Evolutionary conservation across 139 green algal genomes (phyloP), one percentile per base, ranked within the genome.

Genomic region (Chlorella sp.): DNA sequence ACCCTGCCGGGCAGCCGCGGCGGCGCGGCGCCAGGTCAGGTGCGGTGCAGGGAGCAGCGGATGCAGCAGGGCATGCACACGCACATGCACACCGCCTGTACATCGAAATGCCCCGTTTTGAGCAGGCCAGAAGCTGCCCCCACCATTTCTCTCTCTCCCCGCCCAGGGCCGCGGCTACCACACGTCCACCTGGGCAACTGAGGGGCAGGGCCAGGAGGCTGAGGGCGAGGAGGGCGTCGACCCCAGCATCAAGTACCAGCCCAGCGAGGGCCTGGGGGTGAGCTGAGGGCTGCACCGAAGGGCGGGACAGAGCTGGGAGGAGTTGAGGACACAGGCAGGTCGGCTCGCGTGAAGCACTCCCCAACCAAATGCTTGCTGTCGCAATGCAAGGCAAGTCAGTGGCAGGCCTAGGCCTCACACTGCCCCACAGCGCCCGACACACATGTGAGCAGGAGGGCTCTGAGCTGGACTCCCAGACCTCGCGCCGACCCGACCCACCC

Each of bases 401-500:
- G 64, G 25, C n/a, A 51, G 44, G n/a, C n/a, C n/a, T n/a, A n/a
- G n/a, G n/a, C 44, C 44, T 16, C 9, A 9, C 44, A 51, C 44
- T 51, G 9, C 44, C 44, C 9, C 44, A 51, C 44, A 51, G n/a
- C n/a, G n/a, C n/a, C 44, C 44, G 44, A 9, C 15, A 4, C 60
- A 20, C 63, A 36, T 7, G 3, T 6, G 23, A 36, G 64, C 64
- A 71, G 64, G 64, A 36, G 63, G n/a, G 28, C 63, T 1, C 0
- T 20, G 63, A 57, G 16, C 38, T 64, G 38, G 51, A 81, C 32
- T 57, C 56, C 5, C 15, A 57, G 6, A 17, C n/a, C 21, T 67
- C 55, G 55, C 74, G 32, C 2, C 68, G 47, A 25, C 74, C 74
- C 36, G 74, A 81, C 74, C 44, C 74, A 0, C 74, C 74, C 12